A percentile compares a stretch with the other conserved stretches of the same genome.
Conservation (phyloP, 2,329 filamentous ascomycete species). For the Fusarium neocosmosporiellum region DNA sequence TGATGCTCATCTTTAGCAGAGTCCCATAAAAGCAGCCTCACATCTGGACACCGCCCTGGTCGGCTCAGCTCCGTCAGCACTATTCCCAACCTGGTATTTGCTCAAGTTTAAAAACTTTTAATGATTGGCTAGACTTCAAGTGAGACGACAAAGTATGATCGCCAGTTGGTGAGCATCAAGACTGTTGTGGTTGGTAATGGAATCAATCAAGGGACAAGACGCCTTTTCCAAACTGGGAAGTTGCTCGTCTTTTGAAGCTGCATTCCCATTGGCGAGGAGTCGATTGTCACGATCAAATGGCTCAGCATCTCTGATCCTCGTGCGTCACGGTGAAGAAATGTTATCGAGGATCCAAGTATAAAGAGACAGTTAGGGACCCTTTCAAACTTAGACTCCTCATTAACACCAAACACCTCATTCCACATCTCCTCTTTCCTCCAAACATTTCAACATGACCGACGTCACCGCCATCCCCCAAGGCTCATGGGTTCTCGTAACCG, state of each 20-base stretch:
- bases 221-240: background rate
- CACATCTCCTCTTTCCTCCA: background rate
- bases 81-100: background rate
- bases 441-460: background rate
- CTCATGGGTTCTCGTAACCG: slow-evolving; percentile 38
- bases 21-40: background rate
- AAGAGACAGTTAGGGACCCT: background rate
- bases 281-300: background rate
- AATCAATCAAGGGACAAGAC: background rate
- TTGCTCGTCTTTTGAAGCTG: background rate
- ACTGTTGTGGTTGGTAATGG: background rate
- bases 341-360: background rate
- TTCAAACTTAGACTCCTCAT: background rate
- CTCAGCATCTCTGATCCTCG: background rate
- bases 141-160: background rate
- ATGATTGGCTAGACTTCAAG: background rate
- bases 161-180: background rate
- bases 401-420: background rate
- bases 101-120: background rate
- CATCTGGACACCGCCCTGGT: background rate
- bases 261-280: background rate
- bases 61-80: background rate
- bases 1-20: background rate
- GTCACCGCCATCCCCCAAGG: slow-evolving; percentile 29
- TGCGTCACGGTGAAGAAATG: background rate